phyloP scores from a whole-genome alignment of 139 green algal genomes.

The Chara braunii region DNA sequence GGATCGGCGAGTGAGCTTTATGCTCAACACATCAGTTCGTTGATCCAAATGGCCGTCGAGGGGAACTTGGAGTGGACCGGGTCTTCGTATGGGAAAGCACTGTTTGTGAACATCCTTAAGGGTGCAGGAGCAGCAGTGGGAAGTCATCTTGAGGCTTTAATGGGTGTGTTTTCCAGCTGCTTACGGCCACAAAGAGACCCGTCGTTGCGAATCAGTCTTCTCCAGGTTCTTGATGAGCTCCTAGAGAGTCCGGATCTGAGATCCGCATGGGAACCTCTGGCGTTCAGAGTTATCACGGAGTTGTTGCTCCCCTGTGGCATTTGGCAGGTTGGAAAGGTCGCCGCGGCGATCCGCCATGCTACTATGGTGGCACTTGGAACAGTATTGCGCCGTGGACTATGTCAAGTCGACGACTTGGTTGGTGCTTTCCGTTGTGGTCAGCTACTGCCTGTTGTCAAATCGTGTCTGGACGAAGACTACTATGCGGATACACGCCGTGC shows the following conservation, averaged over 20 bases:
- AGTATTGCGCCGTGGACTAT: constrained; percentile 36
- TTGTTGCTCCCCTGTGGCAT: constrained; percentile 61
- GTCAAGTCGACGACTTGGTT: constrained; percentile 9
- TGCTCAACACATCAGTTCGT: not conserved
- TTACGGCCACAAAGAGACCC: constrained; percentile 43
- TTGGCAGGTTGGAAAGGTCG: constrained; percentile 65
- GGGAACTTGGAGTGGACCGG: not conserved
- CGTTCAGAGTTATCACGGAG: constrained; percentile 29
- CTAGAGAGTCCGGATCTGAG: constrained; percentile 39
- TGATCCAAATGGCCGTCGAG: not conserved
- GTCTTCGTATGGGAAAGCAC: not conserved
- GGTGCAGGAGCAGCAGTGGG: not conserved
- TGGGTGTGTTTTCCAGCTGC: not conserved
- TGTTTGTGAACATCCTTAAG: not conserved
- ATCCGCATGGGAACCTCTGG: constrained; percentile 18
- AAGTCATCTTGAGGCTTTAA: not conserved
- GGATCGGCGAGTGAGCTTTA: not conserved
- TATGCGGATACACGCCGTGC: constrained; percentile 60
- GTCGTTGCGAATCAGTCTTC: constrained; percentile 13
- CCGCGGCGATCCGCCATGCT: constrained; percentile 60
- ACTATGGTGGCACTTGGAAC: constrained; percentile 56
- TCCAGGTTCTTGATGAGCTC: constrained; percentile 47
- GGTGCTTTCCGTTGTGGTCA: not conserved
- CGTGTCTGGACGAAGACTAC: constrained; percentile 72
- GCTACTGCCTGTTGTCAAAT: constrained; percentile 57